Percentiles rank a stretch among this genome's conserved stretches.
These are phyloP conservation scores for Amanita molliuscula DNA, from an alignment of 768 basidiomycete genomes.

Conservation along the genomic window DNA sequence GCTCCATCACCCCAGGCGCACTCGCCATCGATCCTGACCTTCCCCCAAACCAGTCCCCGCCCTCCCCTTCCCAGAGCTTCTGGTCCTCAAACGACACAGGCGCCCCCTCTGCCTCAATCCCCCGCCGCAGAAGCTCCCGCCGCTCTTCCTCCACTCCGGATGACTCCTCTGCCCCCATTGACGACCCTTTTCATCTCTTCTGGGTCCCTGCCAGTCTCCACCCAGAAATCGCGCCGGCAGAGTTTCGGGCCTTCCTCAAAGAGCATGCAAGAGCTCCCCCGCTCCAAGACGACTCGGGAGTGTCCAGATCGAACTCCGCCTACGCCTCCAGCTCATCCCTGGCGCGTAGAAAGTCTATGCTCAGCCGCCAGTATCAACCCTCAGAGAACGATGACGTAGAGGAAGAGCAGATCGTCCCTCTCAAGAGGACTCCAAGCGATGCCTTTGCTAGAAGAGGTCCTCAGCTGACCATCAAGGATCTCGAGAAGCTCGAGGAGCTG, in stretches of 20 bases:
- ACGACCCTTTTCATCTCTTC: conserved; percentile 88
- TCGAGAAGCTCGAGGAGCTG: conserved; percentile 89
- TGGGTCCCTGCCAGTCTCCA: conserved; percentile 97
- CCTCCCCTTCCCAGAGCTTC: conserved; percentile 43
- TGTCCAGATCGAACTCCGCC: conserved; percentile 17
- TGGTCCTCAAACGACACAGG: conserved; percentile 28
- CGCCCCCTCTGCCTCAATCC: conserved; percentile 18
- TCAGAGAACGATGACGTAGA: conserved; percentile 67
- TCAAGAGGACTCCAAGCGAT: conserved; percentile 60
- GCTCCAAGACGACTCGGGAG: conserved; percentile 34
- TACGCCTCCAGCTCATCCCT: conserved; percentile 36
- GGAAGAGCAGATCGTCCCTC: conserved; percentile 53
- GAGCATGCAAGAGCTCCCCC: conserved; percentile 71
- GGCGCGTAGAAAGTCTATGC: conserved; percentile 87
- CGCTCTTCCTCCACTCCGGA: conserved; percentile 12
- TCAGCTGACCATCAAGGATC: conserved; percentile 84
- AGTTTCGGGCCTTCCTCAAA: conserved; percentile 91
- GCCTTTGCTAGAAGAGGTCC: conserved; percentile 55
- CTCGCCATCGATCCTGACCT: conserved; percentile 89
- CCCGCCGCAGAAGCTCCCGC: conserved; percentile 17
- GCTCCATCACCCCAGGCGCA: conserved; percentile 76
- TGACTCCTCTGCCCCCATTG: conserved; percentile 26
- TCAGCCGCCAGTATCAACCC: conserved; percentile 88
- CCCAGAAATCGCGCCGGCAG: conserved; percentile 94
- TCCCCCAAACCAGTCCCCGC: conserved; percentile 55